phyloP scores from a whole-genome alignment of 345 rosid species.

The Aethionema arabicum region DNA sequence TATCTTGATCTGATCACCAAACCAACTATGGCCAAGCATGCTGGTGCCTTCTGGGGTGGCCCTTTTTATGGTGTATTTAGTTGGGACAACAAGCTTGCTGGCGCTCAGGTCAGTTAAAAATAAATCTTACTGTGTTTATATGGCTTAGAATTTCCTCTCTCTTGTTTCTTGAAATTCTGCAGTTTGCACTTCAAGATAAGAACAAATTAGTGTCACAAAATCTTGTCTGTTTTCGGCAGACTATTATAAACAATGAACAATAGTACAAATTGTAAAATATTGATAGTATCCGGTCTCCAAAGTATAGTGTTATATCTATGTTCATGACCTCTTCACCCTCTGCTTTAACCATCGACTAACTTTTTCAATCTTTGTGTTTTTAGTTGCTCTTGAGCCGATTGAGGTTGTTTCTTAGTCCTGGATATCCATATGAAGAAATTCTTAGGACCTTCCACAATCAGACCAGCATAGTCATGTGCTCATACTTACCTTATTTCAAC shows the following conservation, averaged over 20 bases:
- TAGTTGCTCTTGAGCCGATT: conserved; percentile 79
- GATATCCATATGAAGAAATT: conserved; percentile 91
- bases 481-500: conserved; percentile 62
- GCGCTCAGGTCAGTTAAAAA: conserved; percentile 68
- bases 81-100: conserved; percentile 99
- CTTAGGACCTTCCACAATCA: conserved; percentile 85
- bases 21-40: conserved; percentile 76
- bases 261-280: too few relatives aligned
- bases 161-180: too few relatives aligned
- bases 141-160: neutral
- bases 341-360: neutral
- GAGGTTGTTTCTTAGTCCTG: conserved; percentile 87
- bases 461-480: conserved; percentile 82
- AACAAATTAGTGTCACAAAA: too few relatives aligned
- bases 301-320: neutral
- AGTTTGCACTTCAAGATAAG: too few relatives aligned
- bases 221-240: too few relatives aligned
- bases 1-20: conserved; percentile 77
- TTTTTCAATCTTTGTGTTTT: conserved; percentile 15
- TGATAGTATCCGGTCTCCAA: too few relatives aligned
- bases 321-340: neutral
- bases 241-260: too few relatives aligned
- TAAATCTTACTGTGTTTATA: conserved; percentile 17
- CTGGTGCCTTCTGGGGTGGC: conserved; percentile 94
- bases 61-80: conserved; percentile 83